phyloP scores from a whole-genome alignment of 306 rosid species.

The Luffa aegyptiaca region DNA sequence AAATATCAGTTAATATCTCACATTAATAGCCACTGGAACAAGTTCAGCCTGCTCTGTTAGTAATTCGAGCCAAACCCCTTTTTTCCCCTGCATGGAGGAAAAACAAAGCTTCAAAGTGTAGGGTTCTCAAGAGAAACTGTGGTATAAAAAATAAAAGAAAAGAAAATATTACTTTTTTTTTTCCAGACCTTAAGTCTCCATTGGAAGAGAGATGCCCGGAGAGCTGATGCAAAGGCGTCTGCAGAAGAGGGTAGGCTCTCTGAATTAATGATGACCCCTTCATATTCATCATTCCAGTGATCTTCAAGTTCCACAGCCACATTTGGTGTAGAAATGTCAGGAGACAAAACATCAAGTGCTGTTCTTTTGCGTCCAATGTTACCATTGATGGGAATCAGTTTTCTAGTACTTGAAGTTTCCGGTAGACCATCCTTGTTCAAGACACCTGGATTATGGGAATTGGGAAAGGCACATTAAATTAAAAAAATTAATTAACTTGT shows the following conservation, averaged over 20 bases:
- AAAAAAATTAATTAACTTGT: background rate
- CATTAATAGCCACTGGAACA: slow-evolving; percentile 34
- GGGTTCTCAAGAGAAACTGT: background rate
- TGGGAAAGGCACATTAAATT: background rate
- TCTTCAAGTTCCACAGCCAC: slow-evolving; percentile 19
- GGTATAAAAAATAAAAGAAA: background rate
- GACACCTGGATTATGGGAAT: background rate
- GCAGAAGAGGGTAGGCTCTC: slow-evolving; percentile 26
- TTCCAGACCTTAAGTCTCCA: slow-evolving; percentile 30
- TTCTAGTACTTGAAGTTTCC: background rate
- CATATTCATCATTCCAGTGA: slow-evolving; percentile 31
- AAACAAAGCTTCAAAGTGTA: background rate
- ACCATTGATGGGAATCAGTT: background rate
- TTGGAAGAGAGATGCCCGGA: slow-evolving; percentile 26
- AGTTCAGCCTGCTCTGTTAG: slow-evolving; percentile 31
- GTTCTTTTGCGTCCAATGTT: slow-evolving; percentile 13
- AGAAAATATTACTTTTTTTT: too few relatives aligned
- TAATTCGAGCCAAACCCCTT: slow-evolving; percentile 37
- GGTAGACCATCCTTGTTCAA: background rate
- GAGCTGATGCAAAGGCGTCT: slow-evolving; percentile 25
- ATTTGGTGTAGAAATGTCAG: slow-evolving; percentile 20
- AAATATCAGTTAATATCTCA: slow-evolving; percentile 3
- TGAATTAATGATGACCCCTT: slow-evolving; percentile 29
- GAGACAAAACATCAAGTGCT: slow-evolving; percentile 17
- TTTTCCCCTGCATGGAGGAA: slow-evolving; percentile 22